Conservation (phyloP, 495 filamentous ascomycete species). For the Trichoderma reesei region DNA sequence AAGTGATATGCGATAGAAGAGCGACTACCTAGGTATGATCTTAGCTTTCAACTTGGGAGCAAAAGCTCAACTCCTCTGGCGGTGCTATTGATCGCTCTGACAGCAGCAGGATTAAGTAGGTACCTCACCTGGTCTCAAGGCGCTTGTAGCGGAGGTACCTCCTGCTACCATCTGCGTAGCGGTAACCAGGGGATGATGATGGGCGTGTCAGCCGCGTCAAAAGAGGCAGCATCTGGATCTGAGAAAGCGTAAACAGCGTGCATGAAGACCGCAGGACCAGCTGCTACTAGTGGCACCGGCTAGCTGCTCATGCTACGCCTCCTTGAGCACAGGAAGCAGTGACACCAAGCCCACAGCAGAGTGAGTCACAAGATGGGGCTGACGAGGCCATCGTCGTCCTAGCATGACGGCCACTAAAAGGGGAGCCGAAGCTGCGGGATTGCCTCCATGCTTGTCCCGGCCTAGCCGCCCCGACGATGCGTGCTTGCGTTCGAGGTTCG, state of each 20-base stretch:
- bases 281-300: neutral
- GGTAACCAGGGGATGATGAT: neutral
- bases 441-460: neutral
- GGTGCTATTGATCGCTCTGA: too few species aligned
- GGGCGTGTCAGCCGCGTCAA: neutral
- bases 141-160: too few species aligned
- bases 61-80: too few species aligned
- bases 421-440: neutral
- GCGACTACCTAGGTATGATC: too few species aligned
- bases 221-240: neutral
- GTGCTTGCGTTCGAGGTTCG: too few species aligned
- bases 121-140: too few species aligned
- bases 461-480: too few species aligned
- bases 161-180: neutral
- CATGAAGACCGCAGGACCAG: neutral
- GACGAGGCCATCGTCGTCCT: neutral
- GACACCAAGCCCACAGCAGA: neutral
- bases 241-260: slow-evolving; percentile 4
- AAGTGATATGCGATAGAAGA: neutral
- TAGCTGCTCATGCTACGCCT: neutral
- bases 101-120: too few species aligned
- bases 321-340: neutral
- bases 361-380: slow-evolving; percentile 8
- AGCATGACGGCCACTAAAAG: neutral
- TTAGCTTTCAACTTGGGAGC: too few species aligned